Percentiles rank a stretch among this genome's conserved stretches.
These are phyloP conservation scores for Fonsecaea pugnacius DNA, from an alignment of 2,329 filamentous ascomycete species.

Conservation along the genomic window DNA sequence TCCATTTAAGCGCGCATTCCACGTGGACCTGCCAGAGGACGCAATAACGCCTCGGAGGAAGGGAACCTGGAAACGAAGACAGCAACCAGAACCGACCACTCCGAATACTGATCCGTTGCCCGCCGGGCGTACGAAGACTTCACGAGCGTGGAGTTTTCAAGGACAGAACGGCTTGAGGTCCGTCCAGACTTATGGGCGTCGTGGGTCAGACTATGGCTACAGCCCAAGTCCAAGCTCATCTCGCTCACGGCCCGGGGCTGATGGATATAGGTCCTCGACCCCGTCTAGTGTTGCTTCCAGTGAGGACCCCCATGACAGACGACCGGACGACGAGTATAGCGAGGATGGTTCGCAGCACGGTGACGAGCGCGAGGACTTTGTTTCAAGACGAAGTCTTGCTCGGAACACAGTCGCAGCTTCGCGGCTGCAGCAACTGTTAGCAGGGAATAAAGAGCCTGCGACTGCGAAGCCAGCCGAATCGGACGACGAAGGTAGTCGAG, in stretches of 20 bases:
- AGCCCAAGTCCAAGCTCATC: slow-evolving; percentile 26
- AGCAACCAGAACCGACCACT: slow-evolving; percentile 51
- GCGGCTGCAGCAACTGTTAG: neutral
- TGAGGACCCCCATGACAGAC: slow-evolving; percentile 23
- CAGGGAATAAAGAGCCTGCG: too few relatives aligned
- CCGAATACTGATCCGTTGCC: slow-evolving; percentile 30
- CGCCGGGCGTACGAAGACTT: slow-evolving; percentile 27
- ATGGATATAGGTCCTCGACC: slow-evolving; percentile 25
- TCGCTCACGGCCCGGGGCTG: slow-evolving; percentile 16
- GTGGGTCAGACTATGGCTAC: slow-evolving; percentile 34
- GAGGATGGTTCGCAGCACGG: slow-evolving; percentile 14
- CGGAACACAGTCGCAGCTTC: neutral
- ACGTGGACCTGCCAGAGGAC: slow-evolving; percentile 71
- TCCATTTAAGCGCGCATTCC: slow-evolving; percentile 79
- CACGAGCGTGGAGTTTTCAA: slow-evolving; percentile 34
- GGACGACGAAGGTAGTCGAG: neutral
- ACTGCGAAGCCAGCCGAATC: neutral
- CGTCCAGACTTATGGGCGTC: slow-evolving; percentile 29
- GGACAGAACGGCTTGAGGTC: slow-evolving; percentile 22
- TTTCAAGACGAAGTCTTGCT: neutral
- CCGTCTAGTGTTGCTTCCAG: slow-evolving; percentile 33
- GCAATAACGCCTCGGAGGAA: slow-evolving; percentile 68
- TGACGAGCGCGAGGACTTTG: neutral
- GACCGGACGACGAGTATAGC: slow-evolving; percentile 16
- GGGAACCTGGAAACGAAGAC: slow-evolving; percentile 69